These are phyloP conservation scores for Fusarium napiforme DNA, from an alignment of 2,329 filamentous ascomycete genomes.

Conservation along the genomic window DNA sequence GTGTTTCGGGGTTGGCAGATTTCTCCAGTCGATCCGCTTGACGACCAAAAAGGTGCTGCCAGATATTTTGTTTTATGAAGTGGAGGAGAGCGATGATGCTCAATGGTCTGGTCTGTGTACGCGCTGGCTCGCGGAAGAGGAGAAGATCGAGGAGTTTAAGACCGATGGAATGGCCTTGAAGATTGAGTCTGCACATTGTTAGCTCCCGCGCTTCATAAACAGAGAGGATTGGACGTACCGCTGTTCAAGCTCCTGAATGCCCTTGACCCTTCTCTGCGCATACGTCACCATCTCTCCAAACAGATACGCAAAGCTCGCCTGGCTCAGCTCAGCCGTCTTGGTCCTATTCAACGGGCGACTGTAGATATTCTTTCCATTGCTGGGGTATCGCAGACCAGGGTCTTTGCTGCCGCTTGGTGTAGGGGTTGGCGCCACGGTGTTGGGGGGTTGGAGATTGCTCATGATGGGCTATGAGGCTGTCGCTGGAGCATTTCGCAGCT, in stretches of 20 bases:
- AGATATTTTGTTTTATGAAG: conserved; percentile 92
- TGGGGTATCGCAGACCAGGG: conserved; percentile 83
- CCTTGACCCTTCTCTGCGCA: conserved; percentile 88
- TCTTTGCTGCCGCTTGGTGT: conserved; percentile 53
- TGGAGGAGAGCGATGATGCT: conserved; percentile 92
- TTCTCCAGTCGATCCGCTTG: conserved; percentile 94
- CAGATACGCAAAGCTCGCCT: conserved; percentile 93
- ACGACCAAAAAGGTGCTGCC: conserved; percentile 90
- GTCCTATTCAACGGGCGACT: conserved; percentile 92
- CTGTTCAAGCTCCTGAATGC: conserved; percentile 93
- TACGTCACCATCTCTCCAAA: conserved; percentile 98
- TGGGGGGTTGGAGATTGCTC: conserved; percentile 60
- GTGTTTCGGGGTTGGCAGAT: conserved; percentile 80
- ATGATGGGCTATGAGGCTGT: conserved; percentile 49
- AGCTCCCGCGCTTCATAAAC: neutral
- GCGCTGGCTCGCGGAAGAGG: conserved; percentile 80
- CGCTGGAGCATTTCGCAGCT: conserved; percentile 35
- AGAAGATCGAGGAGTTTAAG: conserved; percentile 95
- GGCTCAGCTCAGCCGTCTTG: conserved; percentile 88
- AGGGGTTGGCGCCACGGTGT: conserved; percentile 53
- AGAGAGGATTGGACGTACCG: conserved; percentile 62
- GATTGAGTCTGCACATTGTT: conserved; percentile 73
- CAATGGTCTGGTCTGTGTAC: conserved; percentile 80
- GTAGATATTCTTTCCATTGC: conserved; percentile 97
- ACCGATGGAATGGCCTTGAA: conserved; percentile 92